Evolutionary conservation across 2,329 filamentous ascomycete species (phyloP), one percentile per base, ranked within the genome.

Genomic region (Hypoxylon sp.): DNA sequence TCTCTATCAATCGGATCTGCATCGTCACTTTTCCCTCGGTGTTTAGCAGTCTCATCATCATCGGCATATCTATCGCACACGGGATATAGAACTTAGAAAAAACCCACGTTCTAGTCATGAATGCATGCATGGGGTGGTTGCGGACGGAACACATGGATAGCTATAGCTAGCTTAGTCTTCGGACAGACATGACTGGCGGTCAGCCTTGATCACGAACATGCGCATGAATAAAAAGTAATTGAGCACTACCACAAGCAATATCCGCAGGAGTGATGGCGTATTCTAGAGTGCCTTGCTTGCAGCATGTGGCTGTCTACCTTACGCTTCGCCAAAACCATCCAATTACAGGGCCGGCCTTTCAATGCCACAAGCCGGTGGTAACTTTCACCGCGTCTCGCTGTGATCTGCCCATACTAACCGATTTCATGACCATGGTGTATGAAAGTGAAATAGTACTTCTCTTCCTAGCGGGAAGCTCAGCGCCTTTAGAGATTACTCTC

Each of bases 201-300:
- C n/a, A 47, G 10, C 42, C 32, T 52, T 47, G 51, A 42, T 53
- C 48, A 44, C 31, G 39, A 57, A 52, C 17, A 44, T 62, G 54
- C 65, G 50, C 54, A 62, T 65, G 65, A 70, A 70, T 63, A 31
- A 53, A 59, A 70, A 46, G 39, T 46, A 59, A 59, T 44, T 58
- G 48, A 58, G 29, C 56, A 53, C 44, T 50, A n/a, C 19, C 13
- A 27, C 4, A 42, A 11, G 50, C 27, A 11, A 56, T 32, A 17
- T 52, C 48, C 19, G 35, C 31, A 48, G 15, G 6, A 44, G 35
- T 44, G 31, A 42, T 13, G 27, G 35, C 10, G 17, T 3, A 42
- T 51, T 27, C 13, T 29, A 1, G 19, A 35, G 57, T 60, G 54
- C 29, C 11, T 48, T 57, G 29, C 21, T 31, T 13, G 4, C 31